A percentile compares a stretch with the other conserved stretches of the same genome.
Conservation (phyloP, 2,329 filamentous ascomycete species). For the Aureobasidium musti region DNA sequence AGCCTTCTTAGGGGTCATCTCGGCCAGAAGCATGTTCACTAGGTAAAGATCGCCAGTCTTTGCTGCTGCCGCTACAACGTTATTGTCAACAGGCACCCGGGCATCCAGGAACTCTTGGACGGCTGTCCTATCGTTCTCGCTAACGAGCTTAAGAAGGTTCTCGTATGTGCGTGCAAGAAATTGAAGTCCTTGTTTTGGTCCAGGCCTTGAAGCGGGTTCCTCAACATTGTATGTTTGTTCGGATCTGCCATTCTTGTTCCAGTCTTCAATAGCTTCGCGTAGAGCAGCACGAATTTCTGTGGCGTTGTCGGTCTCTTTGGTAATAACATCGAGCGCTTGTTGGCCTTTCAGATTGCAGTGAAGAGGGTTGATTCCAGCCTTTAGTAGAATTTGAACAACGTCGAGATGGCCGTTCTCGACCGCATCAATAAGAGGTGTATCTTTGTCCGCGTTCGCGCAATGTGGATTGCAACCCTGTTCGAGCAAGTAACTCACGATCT, state of each 20-base stretch:
- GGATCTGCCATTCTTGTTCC: constrained; percentile 42
- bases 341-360: constrained; percentile 63
- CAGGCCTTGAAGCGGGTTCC: constrained; percentile 43
- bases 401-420: constrained; percentile 92
- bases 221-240: constrained; percentile 55
- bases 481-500: constrained; percentile 86
- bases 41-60: constrained; percentile 89
- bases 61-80: constrained; percentile 86
- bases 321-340: constrained; percentile 81
- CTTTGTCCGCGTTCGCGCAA: constrained; percentile 71
- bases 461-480: constrained; percentile 82
- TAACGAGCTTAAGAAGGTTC: constrained; percentile 52
- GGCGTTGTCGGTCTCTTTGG: constrained; percentile 77
- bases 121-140: constrained; percentile 52
- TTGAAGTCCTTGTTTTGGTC: constrained; percentile 46
- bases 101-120: constrained; percentile 53
- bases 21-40: constrained; percentile 67
- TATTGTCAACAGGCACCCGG: constrained; percentile 62
- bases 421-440: constrained; percentile 92
- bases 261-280: constrained; percentile 49
- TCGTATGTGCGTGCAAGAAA: constrained; percentile 55
- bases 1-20: constrained; percentile 59
- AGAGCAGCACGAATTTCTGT: constrained; percentile 62
- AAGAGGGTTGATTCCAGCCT: constrained; percentile 86
- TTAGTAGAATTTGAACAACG: constrained; percentile 80